Evolutionary conservation across 345 rosid genomes (phyloP).

Genomic region (Microthlaspi erraticum): DNA sequence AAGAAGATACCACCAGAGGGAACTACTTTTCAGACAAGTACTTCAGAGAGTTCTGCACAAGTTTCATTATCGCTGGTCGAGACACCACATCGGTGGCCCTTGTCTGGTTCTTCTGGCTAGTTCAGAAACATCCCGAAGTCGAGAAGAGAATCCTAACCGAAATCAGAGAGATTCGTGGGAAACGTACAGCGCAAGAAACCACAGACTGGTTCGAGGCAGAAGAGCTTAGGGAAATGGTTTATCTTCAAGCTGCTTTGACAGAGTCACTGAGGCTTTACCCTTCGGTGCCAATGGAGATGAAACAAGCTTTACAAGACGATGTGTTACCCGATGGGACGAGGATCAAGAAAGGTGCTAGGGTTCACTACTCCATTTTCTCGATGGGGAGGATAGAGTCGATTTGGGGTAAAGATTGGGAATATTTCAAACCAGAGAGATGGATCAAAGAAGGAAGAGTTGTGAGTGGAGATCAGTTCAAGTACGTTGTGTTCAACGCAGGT

Average conservation of each 20-base stretch:
- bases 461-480: constrained; percentile 69
- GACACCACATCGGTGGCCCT: constrained; percentile 85
- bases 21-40: constrained; percentile 49
- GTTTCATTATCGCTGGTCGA: constrained; percentile 77
- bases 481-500: constrained; percentile 78
- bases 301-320: constrained; percentile 67
- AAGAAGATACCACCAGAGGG: constrained; percentile 26
- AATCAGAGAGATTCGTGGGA: constrained; percentile 41
- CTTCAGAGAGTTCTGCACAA: constrained; percentile 68
- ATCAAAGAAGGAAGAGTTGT: constrained; percentile 55
- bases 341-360: constrained; percentile 59
- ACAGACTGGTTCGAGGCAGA: constrained; percentile 41
- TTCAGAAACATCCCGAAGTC: constrained; percentile 52
- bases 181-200: background rate
- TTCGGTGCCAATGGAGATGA: constrained; percentile 71
- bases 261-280: constrained; percentile 81
- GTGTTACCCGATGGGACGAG: constrained; percentile 60
- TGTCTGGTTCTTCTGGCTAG: constrained; percentile 81
- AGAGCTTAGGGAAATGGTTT: constrained; percentile 64
- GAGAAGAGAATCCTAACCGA: constrained; percentile 61
- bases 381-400: constrained; percentile 64
- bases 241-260: constrained; percentile 74
- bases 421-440: constrained; percentile 84
- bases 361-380: constrained; percentile 54
- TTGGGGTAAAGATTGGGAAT: constrained; percentile 72